Evolutionary conservation across 495 filamentous ascomycete species (phyloP).

Genomic region (Pseudevernia furfuracea): DNA sequence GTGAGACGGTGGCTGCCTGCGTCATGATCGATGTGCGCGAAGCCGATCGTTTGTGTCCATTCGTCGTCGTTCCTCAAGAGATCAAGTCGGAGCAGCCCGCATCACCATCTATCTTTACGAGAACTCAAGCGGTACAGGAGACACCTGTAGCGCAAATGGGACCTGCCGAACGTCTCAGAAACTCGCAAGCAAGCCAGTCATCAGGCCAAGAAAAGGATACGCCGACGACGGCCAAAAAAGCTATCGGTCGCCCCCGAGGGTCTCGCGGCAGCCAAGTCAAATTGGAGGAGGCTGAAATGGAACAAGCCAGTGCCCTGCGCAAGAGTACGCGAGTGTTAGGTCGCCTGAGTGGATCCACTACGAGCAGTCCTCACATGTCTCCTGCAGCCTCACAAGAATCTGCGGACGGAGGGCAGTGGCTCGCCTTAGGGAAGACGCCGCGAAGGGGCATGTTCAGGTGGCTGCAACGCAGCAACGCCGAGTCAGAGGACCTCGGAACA

Average conservation of each 20-base stretch:
- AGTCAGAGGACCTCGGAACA: background rate
- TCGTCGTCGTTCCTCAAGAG: background rate
- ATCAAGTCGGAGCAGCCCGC: conserved; percentile 20
- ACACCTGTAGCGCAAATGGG: background rate
- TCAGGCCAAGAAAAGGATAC: background rate
- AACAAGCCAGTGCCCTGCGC: background rate
- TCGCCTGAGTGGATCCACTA: conserved; percentile 1
- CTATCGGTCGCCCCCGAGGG: background rate
- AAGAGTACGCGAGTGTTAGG: conserved; percentile 1
- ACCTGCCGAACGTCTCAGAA: background rate
- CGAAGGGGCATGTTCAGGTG: conserved; percentile 1
- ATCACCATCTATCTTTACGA: conserved; percentile 11
- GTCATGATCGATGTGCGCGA: conserved; percentile 18
- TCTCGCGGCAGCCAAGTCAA: background rate
- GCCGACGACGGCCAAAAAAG: background rate
- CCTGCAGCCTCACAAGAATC: background rate
- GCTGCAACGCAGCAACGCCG: conserved; percentile 4
- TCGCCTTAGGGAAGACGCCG: background rate
- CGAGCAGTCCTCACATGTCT: background rate
- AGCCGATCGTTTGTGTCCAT: background rate
- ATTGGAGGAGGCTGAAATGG: background rate
- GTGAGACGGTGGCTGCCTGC: conserved; percentile 18
- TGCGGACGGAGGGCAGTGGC: conserved; percentile 1
- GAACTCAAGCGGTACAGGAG: conserved; percentile 9
- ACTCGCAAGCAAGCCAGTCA: background rate